Percentiles rank a stretch among this genome's conserved stretches.
phyloP scores from a whole-genome alignment of 2,329 filamentous ascomycete species.

The Paecilomyces variotii region DNA sequence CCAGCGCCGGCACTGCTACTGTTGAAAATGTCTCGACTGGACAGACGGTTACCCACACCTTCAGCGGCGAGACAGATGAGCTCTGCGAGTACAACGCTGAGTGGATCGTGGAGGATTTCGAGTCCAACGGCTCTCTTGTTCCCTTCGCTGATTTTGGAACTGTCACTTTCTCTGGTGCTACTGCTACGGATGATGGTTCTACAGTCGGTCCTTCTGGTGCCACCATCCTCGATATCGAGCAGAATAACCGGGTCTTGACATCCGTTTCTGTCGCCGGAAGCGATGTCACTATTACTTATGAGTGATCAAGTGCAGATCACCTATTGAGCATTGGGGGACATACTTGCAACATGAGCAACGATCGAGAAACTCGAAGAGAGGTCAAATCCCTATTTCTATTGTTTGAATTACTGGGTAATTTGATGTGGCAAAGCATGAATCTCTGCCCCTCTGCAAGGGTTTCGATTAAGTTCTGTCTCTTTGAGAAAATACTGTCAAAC shows the following conservation, averaged over 20 bases:
- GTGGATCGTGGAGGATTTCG: constrained; percentile 53
- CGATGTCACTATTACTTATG: constrained; percentile 18
- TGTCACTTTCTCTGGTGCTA: constrained; percentile 38
- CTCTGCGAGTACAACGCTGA: constrained; percentile 53
- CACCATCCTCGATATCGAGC: constrained; percentile 40
- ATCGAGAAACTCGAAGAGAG: too few relatives aligned
- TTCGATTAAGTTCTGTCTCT: too few relatives aligned
- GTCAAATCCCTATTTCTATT: too few relatives aligned
- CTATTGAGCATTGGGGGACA: background rate
- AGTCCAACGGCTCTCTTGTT: constrained; percentile 29
- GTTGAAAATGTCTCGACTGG: constrained; percentile 46
- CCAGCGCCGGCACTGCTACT: constrained; percentile 35
- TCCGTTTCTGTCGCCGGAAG: constrained; percentile 13
- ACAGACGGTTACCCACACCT: constrained; percentile 43
- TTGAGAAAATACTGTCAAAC: too few relatives aligned
- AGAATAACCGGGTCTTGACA: constrained; percentile 30
- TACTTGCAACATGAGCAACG: too few relatives aligned
- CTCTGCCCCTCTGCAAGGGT: too few relatives aligned
- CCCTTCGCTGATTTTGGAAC: constrained; percentile 41
- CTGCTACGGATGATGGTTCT: constrained; percentile 21
- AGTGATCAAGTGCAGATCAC: background rate
- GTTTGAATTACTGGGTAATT: too few relatives aligned
- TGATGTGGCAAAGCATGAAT: too few relatives aligned
- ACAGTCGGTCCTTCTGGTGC: constrained; percentile 29
- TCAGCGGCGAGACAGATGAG: constrained; percentile 31